A percentile compares a stretch with the other conserved stretches of the same genome.
Conservation (phyloP, 306 rosid species). For the Clitoria ternatea region DNA sequence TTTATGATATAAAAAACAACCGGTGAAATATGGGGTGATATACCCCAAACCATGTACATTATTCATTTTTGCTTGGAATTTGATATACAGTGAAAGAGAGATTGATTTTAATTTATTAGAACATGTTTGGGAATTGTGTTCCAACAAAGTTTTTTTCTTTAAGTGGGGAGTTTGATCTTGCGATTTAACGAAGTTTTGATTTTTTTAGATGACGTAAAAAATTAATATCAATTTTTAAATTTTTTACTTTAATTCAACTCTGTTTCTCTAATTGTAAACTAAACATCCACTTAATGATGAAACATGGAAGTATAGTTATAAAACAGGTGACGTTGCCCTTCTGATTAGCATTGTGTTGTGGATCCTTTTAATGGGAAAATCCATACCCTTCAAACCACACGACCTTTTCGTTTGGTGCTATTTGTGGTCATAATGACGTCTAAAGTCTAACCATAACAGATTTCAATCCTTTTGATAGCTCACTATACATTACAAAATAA, state of each 20-base stretch:
- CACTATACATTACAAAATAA: neutral
- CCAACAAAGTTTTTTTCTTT: too few relatives aligned
- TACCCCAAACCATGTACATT: too few relatives aligned
- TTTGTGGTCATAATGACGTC: constrained; percentile 7
- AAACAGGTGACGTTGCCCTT: neutral
- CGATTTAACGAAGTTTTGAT: too few relatives aligned
- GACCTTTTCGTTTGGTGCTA: neutral
- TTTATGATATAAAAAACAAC: neutral
- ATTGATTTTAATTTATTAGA: too few relatives aligned
- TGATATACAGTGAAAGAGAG: neutral
- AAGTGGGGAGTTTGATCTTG: too few relatives aligned
- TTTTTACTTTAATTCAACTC: too few relatives aligned
- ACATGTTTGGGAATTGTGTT: too few relatives aligned
- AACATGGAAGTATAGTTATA: neutral
- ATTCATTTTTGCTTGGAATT: too few relatives aligned
- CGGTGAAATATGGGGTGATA: too few relatives aligned
- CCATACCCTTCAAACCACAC: neutral
- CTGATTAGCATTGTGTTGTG: neutral
- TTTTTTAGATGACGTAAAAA: too few relatives aligned
- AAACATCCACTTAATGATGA: neutral
- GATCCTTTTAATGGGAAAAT: neutral
- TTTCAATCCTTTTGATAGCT: neutral
- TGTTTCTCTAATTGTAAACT: too few relatives aligned
- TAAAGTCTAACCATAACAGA: neutral
- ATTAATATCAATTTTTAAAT: too few relatives aligned